Base-by-base conservation (phyloP, 352 stramenopile genomes). In the Phytophthora pluvialis region DNA sequence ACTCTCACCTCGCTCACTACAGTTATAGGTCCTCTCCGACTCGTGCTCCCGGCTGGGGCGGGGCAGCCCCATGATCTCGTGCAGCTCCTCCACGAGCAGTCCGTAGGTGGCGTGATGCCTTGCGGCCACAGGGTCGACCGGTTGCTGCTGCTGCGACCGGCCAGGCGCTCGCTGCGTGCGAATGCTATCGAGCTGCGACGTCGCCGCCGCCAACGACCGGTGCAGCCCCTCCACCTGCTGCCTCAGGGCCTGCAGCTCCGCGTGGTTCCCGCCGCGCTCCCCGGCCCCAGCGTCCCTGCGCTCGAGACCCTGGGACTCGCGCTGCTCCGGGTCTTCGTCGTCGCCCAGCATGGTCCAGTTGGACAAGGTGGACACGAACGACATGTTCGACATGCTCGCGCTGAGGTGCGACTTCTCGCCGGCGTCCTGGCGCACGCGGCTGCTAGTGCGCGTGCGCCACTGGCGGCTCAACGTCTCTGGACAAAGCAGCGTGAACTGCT, bases 1-100 rank as follows among this genome's bases (percentile, higher is more conserved):
- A 12, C 48, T 56, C 48, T 56, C 48, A 56, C 32, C 48, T 56
- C 48, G 46, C 46, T 46, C 49, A 46, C 49, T 57, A 67, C 43
- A 57, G 2, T 46, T 32, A 61, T 39, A 46, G 9, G 8, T 52
- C 28, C 42, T 18, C 16, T 46, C 8, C 42, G 38, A 42, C 26
- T 69, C 65, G 38, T 59, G 46, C 39, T 65, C 60, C 7, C 40
- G 47, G 9, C 58, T 10, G 3, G 71, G 59, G 21, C 47, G 51
- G 1, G 82, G 76, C 43, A 92, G 55, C 2, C 83, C 83, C 81
- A 93, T 93, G 63, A 93, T 78, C 48, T 90, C 83, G 44, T 90
- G 83, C 42, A 93, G 67, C 64, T 93, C 83, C 9, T 77, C 70
- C 45, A 93, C 73, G 3, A 93, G 67, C 21, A 78, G 57, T 13